phyloP scores from a whole-genome alignment of 768 basidiomycete genomes.

The Rhizopogon roseolus region DNA sequence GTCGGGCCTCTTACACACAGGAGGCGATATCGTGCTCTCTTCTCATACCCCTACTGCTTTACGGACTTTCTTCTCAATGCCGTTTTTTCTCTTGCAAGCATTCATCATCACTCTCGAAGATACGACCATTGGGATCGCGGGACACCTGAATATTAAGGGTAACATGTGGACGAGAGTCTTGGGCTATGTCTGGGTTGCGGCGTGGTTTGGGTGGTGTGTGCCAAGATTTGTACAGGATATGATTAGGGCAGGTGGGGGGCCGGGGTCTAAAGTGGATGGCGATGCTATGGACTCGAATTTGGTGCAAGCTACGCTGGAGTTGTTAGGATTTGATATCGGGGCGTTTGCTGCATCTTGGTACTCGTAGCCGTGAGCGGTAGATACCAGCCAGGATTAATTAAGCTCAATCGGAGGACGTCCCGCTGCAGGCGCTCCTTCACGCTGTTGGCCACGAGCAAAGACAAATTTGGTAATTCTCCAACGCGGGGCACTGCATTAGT shows the following conservation, averaged over 20 bases:
- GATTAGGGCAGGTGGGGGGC: neutral
- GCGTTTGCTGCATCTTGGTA: too few relatives aligned
- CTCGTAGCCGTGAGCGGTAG: too few relatives aligned
- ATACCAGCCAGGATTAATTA: too few relatives aligned
- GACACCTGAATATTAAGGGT: conserved; percentile 6
- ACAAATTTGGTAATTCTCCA: too few relatives aligned
- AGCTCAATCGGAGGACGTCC: too few relatives aligned
- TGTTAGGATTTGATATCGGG: neutral
- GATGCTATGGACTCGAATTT: neutral
- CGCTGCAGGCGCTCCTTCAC: too few relatives aligned
- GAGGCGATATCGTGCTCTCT: conserved; percentile 25
- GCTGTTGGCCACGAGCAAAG: too few relatives aligned
- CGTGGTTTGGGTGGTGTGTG: conserved; percentile 17
- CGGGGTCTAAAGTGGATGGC: neutral
- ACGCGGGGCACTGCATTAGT: too few relatives aligned
- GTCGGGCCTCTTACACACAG: conserved; percentile 30
- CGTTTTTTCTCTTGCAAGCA: conserved; percentile 27
- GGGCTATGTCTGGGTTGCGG: conserved; percentile 25
- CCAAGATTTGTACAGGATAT: neutral
- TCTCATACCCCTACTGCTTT: neutral
- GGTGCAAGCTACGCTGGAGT: neutral
- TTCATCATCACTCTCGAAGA: conserved; percentile 31
- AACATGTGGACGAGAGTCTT: conserved; percentile 4
- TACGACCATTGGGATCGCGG: conserved; percentile 14
- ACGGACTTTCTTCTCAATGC: conserved; percentile 9